Evolutionary conservation across 2,329 filamentous ascomycete species (phyloP), one percentile per base, ranked within the genome.

Genomic region (Ceratocystiopsis minuta): DNA sequence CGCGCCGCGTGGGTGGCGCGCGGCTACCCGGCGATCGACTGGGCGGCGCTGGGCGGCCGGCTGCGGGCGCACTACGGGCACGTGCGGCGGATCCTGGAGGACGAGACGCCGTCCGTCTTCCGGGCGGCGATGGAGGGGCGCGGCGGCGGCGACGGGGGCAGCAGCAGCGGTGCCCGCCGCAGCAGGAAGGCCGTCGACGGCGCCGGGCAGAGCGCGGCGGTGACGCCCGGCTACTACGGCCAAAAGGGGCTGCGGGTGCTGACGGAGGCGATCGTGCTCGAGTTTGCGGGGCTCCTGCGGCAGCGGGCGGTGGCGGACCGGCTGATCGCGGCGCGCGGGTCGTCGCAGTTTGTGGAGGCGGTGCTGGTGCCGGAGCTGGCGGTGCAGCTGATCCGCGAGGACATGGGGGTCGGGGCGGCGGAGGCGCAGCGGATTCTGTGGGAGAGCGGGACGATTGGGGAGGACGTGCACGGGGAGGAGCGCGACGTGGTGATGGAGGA

Each of bases 221-320:
- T 79, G 28, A 76, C 71, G 3, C 80, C 81, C 11, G 86, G 86
- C 0, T 94, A 93, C 58, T 94, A 93, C 58, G 86, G 86, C 2
- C 70, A 78, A 3, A 71, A 77, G 16, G 86, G 86, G 1, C 66
- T 80, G 40, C 72, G 72, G 39, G 60, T 70, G 40, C 83, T 94
- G 69, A 80, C 75, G 37, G 77, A 83, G 51, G 70, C 69, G 42
- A 69, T 86, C 34, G 74, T 81, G 45, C 53, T 60, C 4, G 64
- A 65, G 38, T 77, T 83, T 54, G 72, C 70, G 14, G 55, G 64
- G 10, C 57, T 71, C 46, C 58, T 88, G 28, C 74, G 78, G 44
- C 64, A 70, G 48, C 66, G 72, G 42, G 73, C 78, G 2, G 62
- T 75, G 15, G 64, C 68, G 41, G 81, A 88, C 53, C 61, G 65